phyloP scores from a whole-genome alignment of 129 eudicot genomes.

The Kitagawia praeruptora region DNA sequence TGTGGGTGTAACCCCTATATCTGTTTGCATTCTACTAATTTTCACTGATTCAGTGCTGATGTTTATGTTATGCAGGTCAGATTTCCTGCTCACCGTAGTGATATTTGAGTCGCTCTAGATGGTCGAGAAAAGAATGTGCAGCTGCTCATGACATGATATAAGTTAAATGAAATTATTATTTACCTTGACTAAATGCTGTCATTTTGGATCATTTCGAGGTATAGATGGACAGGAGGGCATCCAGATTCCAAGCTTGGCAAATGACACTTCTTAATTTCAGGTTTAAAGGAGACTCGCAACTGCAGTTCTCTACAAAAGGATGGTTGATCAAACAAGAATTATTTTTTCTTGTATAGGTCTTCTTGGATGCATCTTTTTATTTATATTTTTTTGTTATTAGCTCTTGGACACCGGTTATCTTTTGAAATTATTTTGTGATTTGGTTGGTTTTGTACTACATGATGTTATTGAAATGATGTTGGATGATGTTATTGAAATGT shows the following conservation, averaged over 20 bases:
- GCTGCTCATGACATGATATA: neutral
- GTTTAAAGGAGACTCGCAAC: no score
- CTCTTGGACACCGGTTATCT: no score
- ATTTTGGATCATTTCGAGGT: conserved; percentile 32
- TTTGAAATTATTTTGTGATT: no score
- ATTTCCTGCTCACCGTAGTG: conserved; percentile 72
- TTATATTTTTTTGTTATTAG: no score
- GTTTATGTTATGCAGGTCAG: conserved; percentile 44
- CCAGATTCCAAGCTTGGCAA: conserved; percentile 31
- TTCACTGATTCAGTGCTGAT: neutral
- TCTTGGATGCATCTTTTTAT: no score
- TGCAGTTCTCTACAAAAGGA: no score
- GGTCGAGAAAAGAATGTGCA: conserved; percentile 31
- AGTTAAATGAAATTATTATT: neutral
- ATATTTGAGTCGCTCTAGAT: conserved; percentile 44
- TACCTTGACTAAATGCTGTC: neutral
- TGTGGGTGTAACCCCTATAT: neutral
- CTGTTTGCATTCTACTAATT: neutral
- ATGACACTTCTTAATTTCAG: conserved; percentile 22
- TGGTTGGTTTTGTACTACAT: no score
- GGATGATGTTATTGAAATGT: no score
- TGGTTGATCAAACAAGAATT: no score
- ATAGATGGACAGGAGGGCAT: conserved; percentile 46
- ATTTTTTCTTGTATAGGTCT: no score
- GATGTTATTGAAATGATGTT: no score